Evolutionary conservation across 331 rosid species (phyloP).

Genomic region (Telfairia occidentalis): DNA sequence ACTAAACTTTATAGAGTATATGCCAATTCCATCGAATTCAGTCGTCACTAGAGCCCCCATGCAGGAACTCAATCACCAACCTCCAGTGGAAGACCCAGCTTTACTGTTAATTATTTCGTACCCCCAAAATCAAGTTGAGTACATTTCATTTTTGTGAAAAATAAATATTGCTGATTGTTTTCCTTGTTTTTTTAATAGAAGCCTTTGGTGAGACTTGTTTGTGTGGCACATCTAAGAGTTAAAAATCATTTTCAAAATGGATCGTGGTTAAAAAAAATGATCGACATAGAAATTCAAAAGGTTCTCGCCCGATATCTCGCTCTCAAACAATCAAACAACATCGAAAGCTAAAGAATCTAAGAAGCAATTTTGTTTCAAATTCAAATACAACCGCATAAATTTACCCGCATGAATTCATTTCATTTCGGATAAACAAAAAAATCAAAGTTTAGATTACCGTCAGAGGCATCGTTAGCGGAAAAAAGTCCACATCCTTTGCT

Average conservation of each 20-base stretch:
- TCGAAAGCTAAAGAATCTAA: neutral
- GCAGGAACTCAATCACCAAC: neutral
- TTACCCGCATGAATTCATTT: neutral
- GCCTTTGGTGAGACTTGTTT: neutral
- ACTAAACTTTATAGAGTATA: neutral
- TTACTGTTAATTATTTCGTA: neutral
- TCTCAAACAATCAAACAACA: neutral
- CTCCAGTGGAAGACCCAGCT: neutral
- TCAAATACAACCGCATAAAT: neutral
- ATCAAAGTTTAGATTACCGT: conserved; percentile 37
- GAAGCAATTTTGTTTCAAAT: neutral
- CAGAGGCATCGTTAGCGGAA: conserved; percentile 40
- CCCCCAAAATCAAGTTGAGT: neutral
- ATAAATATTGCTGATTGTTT: neutral
- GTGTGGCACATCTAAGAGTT: neutral
- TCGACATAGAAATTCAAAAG: neutral
- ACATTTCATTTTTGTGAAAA: neutral
- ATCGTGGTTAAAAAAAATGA: too few species aligned
- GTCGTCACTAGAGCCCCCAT: neutral
- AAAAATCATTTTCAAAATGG: neutral
- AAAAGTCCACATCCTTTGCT: conserved; percentile 80
- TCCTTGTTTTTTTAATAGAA: neutral
- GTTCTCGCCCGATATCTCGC: neutral
- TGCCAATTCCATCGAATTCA: neutral
- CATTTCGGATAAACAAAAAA: neutral